Evolutionary conservation across 257 asterid genomes (phyloP), one percentile per base, ranked within the genome.

Genomic region (Fraxinus anomala): DNA sequence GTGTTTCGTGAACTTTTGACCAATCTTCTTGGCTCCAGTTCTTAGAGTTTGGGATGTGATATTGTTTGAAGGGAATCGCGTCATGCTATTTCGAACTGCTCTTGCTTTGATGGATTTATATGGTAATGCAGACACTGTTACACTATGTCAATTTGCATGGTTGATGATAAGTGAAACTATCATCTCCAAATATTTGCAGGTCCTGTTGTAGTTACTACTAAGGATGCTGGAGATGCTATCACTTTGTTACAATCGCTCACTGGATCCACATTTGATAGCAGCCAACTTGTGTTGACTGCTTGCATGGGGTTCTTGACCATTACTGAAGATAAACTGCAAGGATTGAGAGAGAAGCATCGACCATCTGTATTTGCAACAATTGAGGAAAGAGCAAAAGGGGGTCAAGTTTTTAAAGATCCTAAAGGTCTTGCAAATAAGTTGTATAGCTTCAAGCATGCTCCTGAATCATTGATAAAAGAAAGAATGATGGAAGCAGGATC

Each of bases 1-100:
- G 24, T 11, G 5, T 26, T 39, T 39, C 39, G 21, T 42, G 73
- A 80, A 34, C 37, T 28, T 26, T 56, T 26, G 37, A n/a, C 56
- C 26, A 31, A 51, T 70, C 63, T 73, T 54, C 72, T 78, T 80
- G 66, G 42, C 70, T 84, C 76, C 86, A 94, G 98, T 92, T 83
- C 95, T 94, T 82, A 93, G 98, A 80, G 89, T 94, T 80, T 94
- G 98, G 98, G 98, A 94, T 85, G 98, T 94, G 88, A 89, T 94
- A 79, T 85, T 94, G 73, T 94, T 84, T 86, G 98, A 94, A 89
- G 98, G 98, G 79, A 94, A 88, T 80, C 98, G 98, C 26, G 97
- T 92, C 82, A 94, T 94, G 98, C 87, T 94, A 75, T 94, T 94
- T 80, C 94, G 96, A 80, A 92, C 96, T 77, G 95, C 96, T 69